Base-by-base conservation (phyloP, 768 basidiomycete genomes). In the Basidioascus undulatus region DNA sequence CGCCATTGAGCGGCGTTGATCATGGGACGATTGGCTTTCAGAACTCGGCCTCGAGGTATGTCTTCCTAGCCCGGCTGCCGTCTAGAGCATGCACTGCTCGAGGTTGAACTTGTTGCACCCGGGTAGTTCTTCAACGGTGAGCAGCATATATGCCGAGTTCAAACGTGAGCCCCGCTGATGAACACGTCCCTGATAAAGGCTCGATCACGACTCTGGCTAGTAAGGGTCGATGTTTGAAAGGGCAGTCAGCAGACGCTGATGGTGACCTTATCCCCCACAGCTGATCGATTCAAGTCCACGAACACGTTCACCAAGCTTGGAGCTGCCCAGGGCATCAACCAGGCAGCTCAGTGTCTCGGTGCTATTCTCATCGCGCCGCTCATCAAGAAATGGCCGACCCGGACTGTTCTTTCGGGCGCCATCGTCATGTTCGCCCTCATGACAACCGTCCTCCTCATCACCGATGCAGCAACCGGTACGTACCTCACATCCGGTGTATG, bases 351-450 rank as follows among this genome's bases (percentile, higher is more conserved):
- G 42, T 49, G 47, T 40, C 30, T 47, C 20, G 47, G 49, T 15
- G 47, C 48, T 4, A 51, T 55, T 32, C 41, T 50, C 18, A 52
- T 56, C 45, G 55, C 55, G 24, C 55, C 55, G 2, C 49, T 54
- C 13, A 48, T 56, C 43, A 51, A 52, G 39, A 35, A 32, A 21
- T 49, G 47, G 39, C 50, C 50, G 2, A 56, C 55, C 5, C 41
- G 53, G 18, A 42, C 49, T 27, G 53, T 56, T 16, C 49, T 56
- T n/a, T 32, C 52, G 2, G 32, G 24, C 12, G 55, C 53, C 39
- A 47, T 53, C 33, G 8, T 56, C 27, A 34, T 38, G 16, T 56
- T 56, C 39, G 50, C 46, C n/a, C 26, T 51, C 25, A 51, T 56
- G 44, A 39, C 44, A 2, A 38, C 44, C 15, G 36, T 52, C 27